Evolutionary conservation across 768 basidiomycete species (phyloP), one percentile per base, ranked within the genome.

Genomic region (Suillus americanus): DNA sequence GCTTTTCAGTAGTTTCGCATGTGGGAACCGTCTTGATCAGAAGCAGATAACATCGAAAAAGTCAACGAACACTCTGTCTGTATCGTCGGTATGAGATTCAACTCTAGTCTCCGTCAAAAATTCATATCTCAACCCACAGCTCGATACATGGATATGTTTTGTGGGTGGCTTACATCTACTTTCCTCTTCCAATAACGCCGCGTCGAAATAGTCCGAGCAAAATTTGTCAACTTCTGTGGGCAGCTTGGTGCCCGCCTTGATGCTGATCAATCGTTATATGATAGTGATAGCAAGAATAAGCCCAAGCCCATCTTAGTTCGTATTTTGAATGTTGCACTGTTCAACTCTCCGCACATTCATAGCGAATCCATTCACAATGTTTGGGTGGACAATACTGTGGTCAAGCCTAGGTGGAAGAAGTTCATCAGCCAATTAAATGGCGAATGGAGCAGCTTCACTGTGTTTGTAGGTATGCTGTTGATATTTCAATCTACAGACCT

Each of bases 361-460:
- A 68, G 81, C n/a, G 69, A 70, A 18, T 71, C 72, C 30, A 60
- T 86, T 48, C 76, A 81, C 43, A 77, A 72, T 14, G 78, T 83
- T 43, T 85, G 77, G 78, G 77, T 82, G 1, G 85, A 86, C 70
- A 68, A 71, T 1, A 74, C 79, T 4, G 75, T 83, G 62, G 75
- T 78, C 45, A 66, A 74, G 14, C 69, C 70, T 7, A 68, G 73
- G 5, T 86, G 84, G 83, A 68, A 71, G 5, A 70, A 75, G 5
- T 80, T 81, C 57, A 78, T 85, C 33, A 54, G 59, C 12, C 78
- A 78, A 25, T 72, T 84, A 30, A 79, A 74, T 30, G 72, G 74
- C 10, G 82, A 86, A 67, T 84, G 82, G 84, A 73, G 79, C 62
- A 79, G 80, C 43, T 79, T 83, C 53, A 80, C 79, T 33, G 78